Evolutionary conservation across 2,329 filamentous ascomycete species (phyloP).

Genomic region (Capronia coronata): DNA sequence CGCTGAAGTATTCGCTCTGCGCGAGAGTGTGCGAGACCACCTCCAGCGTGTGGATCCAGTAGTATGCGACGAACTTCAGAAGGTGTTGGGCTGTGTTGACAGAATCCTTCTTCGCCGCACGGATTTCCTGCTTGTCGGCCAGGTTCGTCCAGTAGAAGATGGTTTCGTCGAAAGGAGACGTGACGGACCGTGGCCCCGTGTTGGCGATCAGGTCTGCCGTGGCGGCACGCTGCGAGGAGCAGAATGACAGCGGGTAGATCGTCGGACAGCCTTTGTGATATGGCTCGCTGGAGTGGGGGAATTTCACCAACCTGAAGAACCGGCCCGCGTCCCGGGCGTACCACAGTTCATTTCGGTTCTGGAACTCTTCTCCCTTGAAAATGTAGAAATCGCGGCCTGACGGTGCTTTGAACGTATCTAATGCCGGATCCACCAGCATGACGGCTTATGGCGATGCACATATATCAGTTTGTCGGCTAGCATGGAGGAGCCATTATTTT

Average conservation of each 20-base stretch:
- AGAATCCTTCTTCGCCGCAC: not conserved
- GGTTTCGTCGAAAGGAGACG: constrained; percentile 1
- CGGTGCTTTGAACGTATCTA: not conserved
- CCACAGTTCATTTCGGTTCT: not conserved
- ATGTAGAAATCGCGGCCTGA: not conserved
- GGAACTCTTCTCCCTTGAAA: constrained; percentile 1
- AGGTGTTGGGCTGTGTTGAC: not conserved
- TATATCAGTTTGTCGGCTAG: not conserved
- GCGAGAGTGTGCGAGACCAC: not conserved
- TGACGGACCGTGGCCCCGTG: not conserved
- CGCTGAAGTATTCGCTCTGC: constrained; percentile 5
- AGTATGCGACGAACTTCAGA: constrained; percentile 1
- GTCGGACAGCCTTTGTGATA: constrained; percentile 3
- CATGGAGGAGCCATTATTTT: not conserved
- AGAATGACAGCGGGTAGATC: not conserved
- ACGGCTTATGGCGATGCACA: not conserved
- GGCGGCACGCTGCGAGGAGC: not conserved
- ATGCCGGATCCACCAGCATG: not conserved
- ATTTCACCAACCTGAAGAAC: not conserved
- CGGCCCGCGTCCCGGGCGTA: not conserved
- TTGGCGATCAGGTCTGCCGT: not conserved
- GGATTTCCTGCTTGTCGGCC: not conserved
- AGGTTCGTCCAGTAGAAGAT: constrained; percentile 3
- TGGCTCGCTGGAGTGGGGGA: constrained; percentile 1
- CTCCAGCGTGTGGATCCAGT: constrained; percentile 2